These are phyloP conservation scores for Xylaria curta DNA, from an alignment of 495 filamentous ascomycete species.

Conservation along the genomic window DNA sequence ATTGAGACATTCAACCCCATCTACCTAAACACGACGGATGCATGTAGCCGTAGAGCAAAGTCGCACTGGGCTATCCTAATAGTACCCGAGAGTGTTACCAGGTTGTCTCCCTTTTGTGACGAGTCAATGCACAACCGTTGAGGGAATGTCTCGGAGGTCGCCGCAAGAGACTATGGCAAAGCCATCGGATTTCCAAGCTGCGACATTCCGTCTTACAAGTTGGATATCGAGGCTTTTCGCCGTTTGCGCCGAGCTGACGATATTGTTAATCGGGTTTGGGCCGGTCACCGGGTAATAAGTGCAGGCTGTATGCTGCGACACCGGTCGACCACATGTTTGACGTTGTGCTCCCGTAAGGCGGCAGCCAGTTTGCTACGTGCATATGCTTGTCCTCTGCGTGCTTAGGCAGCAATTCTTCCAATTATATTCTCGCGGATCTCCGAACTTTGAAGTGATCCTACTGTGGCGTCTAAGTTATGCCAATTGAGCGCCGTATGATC, in stretches of 20 bases:
- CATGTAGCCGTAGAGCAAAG: neutral
- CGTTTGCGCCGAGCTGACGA: neutral
- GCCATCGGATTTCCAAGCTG: neutral
- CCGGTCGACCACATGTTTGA: neutral
- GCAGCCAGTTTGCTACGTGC: neutral
- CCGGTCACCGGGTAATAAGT: neutral
- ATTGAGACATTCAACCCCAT: neutral
- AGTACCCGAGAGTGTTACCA: neutral
- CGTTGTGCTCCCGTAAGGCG: neutral
- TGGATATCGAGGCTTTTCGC: neutral
- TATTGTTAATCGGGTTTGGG: neutral
- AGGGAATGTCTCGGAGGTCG: neutral
- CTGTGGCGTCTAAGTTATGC: neutral
- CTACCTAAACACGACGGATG: neutral
- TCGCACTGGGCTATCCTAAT: neutral
- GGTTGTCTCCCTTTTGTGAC: neutral
- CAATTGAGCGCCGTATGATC: neutral
- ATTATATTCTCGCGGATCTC: neutral
- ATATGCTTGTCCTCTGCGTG: neutral
- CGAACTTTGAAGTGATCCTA: neutral
- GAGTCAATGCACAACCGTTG: neutral
- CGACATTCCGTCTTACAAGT: neutral
- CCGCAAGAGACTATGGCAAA: neutral
- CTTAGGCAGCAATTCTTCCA: neutral
- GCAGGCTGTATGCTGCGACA: neutral